phyloP scores from a whole-genome alignment of 805 yeast species.

The Spathaspora sp. region DNA sequence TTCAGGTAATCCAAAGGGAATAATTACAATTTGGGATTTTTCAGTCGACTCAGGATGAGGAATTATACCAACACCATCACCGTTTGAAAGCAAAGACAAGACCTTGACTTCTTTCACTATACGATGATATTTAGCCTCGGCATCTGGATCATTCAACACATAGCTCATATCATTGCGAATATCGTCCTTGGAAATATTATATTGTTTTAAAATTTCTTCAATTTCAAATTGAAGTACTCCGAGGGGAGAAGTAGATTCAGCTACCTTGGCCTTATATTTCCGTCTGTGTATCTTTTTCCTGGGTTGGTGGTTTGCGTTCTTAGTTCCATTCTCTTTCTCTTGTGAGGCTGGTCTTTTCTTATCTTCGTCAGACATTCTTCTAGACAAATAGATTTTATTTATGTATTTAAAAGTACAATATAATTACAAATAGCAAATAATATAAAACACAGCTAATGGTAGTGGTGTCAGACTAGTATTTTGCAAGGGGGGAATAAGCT shows the following conservation, averaged over 20 bases:
- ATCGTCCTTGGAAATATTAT: slow-evolving; percentile 41
- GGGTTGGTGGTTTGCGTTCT: slow-evolving; percentile 4
- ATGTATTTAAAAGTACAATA: neutral
- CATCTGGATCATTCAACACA: slow-evolving; percentile 56
- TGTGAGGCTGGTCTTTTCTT: slow-evolving; percentile 3
- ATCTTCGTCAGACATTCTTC: slow-evolving; percentile 4
- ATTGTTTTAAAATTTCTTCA: slow-evolving; percentile 46
- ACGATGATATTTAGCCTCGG: slow-evolving; percentile 53
- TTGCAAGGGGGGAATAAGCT: too few species aligned
- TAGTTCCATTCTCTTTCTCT: neutral
- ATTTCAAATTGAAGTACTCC: slow-evolving; percentile 81
- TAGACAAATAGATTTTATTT: neutral
- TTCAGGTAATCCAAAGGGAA: slow-evolving; percentile 89
- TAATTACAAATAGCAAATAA: neutral
- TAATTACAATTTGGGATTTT: slow-evolving; percentile 59
- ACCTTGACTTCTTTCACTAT: slow-evolving; percentile 56
- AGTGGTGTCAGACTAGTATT: neutral
- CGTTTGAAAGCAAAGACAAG: slow-evolving; percentile 63
- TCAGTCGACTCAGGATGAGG: slow-evolving; percentile 48
- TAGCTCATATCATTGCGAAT: slow-evolving; percentile 63
- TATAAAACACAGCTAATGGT: neutral
- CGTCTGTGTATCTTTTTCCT: slow-evolving; percentile 31
- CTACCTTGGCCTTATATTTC: slow-evolving; percentile 57
- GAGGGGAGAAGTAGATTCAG: slow-evolving; percentile 74
- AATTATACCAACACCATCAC: slow-evolving; percentile 80